Evolutionary conservation across 2,329 filamentous ascomycete species (phyloP), one percentile per base, ranked within the genome.

Genomic region (Pseudogymnoascus sp.): DNA sequence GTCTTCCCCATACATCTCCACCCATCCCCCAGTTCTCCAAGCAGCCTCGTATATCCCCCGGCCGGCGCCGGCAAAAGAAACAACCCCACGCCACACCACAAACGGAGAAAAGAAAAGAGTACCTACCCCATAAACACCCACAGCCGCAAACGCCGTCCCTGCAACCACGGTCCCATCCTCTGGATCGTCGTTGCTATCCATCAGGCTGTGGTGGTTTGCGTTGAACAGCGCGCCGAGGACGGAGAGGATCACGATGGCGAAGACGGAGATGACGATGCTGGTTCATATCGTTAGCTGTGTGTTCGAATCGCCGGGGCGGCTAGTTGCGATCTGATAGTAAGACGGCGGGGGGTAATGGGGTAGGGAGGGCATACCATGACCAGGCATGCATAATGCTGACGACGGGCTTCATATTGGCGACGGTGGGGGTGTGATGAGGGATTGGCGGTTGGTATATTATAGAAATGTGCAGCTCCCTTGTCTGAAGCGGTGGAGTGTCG

Each of bases 381-480:
- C 93, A 97, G 73, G 93, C 93, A 80, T 96, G 92, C 79, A 92
- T 83, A 70, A 91, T 87, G 74, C 90, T 89, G 71, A 96, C 90
- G 73, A 96, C 80, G 70, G 92, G 91, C 86, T 96, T 96, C 92
- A 96, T 96, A 74, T 73, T 85, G 80, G 76, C 62, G 36, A 29
- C 60, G n/a, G 47, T 39, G 16, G 54, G 51, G 47, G 23, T 57
- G 51, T 57, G 29, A 21, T 12, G 29, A 21, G 29, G 16, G 29
- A 57, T 57, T 57, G 51, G 6, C 29, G 10, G n/a, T 7, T 57
- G 51, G 14, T 57, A 14, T 57, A 5, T 21, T 57, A 29, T 34
- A 36, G 29, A 4, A 36, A 57, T 21, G 10, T 34, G 11, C 2
- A 57, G 51, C 29, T 34, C 29, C 34, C 16, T 8, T 36, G 51